Evolutionary conservation across 352 stramenopile genomes (phyloP).

Genomic region (Globisporangium barbulae): DNA sequence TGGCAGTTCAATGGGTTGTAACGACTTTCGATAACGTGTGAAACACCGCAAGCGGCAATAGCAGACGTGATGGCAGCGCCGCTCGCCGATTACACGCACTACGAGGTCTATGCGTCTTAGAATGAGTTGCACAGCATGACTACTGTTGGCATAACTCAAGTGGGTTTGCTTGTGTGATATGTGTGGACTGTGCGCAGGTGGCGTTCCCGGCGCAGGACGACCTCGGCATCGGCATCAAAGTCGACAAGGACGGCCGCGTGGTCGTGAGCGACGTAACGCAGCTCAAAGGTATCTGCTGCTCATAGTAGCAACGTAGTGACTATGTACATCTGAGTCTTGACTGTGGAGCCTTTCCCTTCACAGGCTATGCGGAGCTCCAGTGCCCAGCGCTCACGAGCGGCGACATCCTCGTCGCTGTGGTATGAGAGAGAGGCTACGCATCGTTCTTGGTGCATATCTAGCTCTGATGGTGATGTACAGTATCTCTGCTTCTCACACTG

Average conservation of each 20-base stretch:
- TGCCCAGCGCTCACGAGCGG: slow-evolving; percentile 26
- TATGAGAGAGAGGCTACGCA: slow-evolving; percentile 1
- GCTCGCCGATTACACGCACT: neutral
- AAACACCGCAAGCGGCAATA: neutral
- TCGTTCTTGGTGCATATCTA: too few species aligned
- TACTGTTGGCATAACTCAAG: too few species aligned
- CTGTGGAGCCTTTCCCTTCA: neutral
- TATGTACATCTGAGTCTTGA: neutral
- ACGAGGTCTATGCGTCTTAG: slow-evolving; percentile 1
- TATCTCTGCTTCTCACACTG: neutral
- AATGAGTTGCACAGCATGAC: neutral
- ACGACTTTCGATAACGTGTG: neutral
- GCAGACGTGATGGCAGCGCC: neutral
- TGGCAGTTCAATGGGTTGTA: neutral
- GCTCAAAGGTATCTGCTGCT: slow-evolving; percentile 14
- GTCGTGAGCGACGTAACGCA: slow-evolving; percentile 27
- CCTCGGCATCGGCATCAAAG: slow-evolving; percentile 29
- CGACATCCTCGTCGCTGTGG: slow-evolving; percentile 35
- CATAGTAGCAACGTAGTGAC: neutral
- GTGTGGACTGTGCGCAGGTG: slow-evolving; percentile 11
- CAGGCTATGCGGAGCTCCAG: slow-evolving; percentile 28
- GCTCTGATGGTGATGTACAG: too few species aligned
- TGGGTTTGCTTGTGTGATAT: too few species aligned
- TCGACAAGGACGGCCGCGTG: slow-evolving; percentile 26
- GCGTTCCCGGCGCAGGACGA: slow-evolving; percentile 22